These are phyloP conservation scores for Aspergillus coremiiformis DNA, from an alignment of 495 filamentous ascomycete genomes.

Conservation along the genomic window DNA sequence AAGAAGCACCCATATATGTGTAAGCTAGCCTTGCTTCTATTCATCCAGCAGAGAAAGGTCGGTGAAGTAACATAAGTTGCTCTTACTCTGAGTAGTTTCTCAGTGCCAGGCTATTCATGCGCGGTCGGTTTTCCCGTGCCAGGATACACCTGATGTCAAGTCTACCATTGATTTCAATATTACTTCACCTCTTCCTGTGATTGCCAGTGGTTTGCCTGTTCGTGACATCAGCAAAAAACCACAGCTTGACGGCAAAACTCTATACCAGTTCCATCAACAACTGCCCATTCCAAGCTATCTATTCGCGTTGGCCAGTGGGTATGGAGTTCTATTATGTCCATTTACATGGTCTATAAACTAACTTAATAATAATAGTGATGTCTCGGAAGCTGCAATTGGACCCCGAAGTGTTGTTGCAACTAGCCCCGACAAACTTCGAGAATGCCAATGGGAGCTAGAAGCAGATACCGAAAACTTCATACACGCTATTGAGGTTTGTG, in stretches of 20 bases:
- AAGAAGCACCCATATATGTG: constrained; percentile 93
- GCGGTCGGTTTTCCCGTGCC: constrained; percentile 87
- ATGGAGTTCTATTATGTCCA: constrained; percentile 4
- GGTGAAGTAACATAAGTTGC: no score
- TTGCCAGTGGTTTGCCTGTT: constrained; percentile 76
- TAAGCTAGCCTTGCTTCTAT: constrained; percentile 24
- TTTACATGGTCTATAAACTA: neutral
- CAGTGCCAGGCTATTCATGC: constrained; percentile 97
- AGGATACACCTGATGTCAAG: constrained; percentile 95
- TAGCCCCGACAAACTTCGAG: constrained; percentile 76
- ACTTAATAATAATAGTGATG: constrained; percentile 45
- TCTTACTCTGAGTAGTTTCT: constrained; percentile 49
- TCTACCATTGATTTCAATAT: constrained; percentile 84
- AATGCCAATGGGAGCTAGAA: constrained; percentile 84
- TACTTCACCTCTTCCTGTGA: constrained; percentile 74
- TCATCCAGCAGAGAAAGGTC: neutral
- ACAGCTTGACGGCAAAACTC: constrained; percentile 30
- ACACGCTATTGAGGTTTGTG: constrained; percentile 63
- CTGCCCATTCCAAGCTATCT: constrained; percentile 93
- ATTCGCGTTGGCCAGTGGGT: constrained; percentile 83
- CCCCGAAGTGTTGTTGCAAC: constrained; percentile 77
- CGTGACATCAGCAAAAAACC: constrained; percentile 39
- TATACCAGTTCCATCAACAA: constrained; percentile 79
- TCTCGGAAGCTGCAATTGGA: constrained; percentile 75
- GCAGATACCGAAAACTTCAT: constrained; percentile 86